A percentile compares a stretch with the other conserved stretches of the same genome.
These are phyloP conservation scores for Margaritispora aquatica DNA, from an alignment of 495 filamentous ascomycete species.

Conservation along the genomic window DNA sequence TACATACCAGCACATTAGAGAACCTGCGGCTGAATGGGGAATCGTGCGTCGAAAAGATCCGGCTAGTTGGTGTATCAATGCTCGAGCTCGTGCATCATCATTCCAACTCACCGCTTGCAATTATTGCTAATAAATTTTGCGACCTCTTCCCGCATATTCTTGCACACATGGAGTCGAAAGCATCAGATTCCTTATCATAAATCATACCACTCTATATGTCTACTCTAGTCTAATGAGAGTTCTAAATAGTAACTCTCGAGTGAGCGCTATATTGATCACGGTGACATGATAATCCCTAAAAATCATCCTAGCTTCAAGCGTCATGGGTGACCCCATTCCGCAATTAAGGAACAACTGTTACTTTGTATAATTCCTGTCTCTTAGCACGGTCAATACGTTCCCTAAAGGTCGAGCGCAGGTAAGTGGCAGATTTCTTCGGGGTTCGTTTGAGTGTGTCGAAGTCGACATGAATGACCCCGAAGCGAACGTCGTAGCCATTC, in stretches of 20 bases:
- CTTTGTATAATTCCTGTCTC: not conserved
- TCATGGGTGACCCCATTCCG: too few relatives aligned
- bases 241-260: too few relatives aligned
- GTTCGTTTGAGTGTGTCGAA: conserved; percentile 39
- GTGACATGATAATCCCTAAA: too few relatives aligned
- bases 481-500: conserved; percentile 71
- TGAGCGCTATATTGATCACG: too few relatives aligned
- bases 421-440: conserved; percentile 28
- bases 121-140: not conserved
- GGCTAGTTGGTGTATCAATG: not conserved
- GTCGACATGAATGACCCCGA: conserved; percentile 69
- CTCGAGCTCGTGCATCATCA: not conserved
- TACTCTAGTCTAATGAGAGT: too few relatives aligned
- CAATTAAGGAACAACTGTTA: not conserved
- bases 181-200: conserved; percentile 9
- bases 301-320: too few relatives aligned
- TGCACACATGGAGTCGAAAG: not conserved
- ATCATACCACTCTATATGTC: too few relatives aligned
- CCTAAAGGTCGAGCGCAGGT: conserved; percentile 24
- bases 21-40: not conserved
- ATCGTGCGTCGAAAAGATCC: not conserved
- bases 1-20: not conserved
- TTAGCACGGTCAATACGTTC: conserved; percentile 8
- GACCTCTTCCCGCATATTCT: not conserved
- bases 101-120: not conserved